These are phyloP conservation scores for Ambrosiella beaveri DNA, from an alignment of 2,329 filamentous ascomycete species.

Conservation along the genomic window DNA sequence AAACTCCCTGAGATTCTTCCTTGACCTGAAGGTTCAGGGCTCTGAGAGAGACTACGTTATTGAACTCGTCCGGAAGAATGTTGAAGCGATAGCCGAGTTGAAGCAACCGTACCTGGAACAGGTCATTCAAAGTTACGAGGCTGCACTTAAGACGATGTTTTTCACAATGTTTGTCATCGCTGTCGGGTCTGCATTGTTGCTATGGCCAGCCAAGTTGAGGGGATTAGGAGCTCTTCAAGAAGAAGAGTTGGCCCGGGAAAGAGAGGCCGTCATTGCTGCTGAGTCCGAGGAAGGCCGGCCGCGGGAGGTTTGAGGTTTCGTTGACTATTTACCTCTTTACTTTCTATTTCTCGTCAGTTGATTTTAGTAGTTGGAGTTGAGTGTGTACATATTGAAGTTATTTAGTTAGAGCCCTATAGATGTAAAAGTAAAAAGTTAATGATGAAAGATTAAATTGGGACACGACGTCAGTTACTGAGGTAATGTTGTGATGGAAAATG, in stretches of 20 bases:
- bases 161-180: conserved; percentile 28
- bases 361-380: no score
- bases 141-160: conserved; percentile 32
- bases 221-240: conserved; percentile 21
- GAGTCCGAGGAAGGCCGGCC: background rate
- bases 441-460: no score
- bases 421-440: no score
- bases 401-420: no score
- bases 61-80: conserved; percentile 32
- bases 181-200: conserved; percentile 28
- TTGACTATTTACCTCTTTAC: no score
- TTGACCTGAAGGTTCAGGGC: conserved; percentile 41
- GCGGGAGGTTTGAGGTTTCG: no score
- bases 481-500: background rate
- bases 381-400: no score
- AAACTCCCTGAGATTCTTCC: conserved; percentile 45
- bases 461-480: no score
- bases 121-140: conserved; percentile 37
- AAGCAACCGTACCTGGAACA: conserved; percentile 31
- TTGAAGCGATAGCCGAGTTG: conserved; percentile 33
- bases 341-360: no score
- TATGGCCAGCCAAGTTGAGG: conserved; percentile 37
- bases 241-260: background rate
- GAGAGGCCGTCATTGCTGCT: background rate
- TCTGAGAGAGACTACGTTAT: conserved; percentile 40